Conservation (phyloP, 129 eudicot species). For the Rutidosis leptorrhynchoides region DNA sequence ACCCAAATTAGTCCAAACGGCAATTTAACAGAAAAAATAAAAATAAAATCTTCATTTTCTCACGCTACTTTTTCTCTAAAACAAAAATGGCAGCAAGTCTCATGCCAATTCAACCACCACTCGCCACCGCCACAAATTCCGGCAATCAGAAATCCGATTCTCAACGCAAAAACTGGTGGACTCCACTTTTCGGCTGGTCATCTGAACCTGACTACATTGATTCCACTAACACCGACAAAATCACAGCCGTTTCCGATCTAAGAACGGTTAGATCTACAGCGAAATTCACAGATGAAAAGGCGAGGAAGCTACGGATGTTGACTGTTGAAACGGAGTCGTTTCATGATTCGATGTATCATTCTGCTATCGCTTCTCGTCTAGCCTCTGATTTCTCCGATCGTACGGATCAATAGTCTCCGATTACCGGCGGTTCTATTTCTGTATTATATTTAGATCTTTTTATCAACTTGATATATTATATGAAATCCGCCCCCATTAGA, state of each 20-base stretch:
- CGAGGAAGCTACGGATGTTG: slow-evolving; percentile 65
- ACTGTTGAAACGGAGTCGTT: slow-evolving; percentile 43
- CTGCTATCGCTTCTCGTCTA: slow-evolving; percentile 81
- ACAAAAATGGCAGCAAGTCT: slow-evolving; percentile 44
- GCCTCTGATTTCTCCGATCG: slow-evolving; percentile 64
- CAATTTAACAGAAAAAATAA: background rate
- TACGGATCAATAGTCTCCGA: slow-evolving; percentile 23
- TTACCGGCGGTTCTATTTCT: slow-evolving; percentile 17
- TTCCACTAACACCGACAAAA: slow-evolving; percentile 10
- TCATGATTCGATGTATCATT: slow-evolving; percentile 86
- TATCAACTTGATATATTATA: too few species aligned
- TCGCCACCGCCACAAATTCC: slow-evolving; percentile 14
- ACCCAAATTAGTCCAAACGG: background rate
- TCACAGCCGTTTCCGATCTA: slow-evolving; percentile 28
- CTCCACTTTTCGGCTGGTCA: slow-evolving; percentile 73
- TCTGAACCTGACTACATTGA: slow-evolving; percentile 58
- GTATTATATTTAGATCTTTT: too few species aligned
- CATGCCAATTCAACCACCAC: slow-evolving; percentile 35
- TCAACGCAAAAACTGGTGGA: slow-evolving; percentile 54
- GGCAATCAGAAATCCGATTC: slow-evolving; percentile 27
- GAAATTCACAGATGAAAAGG: slow-evolving; percentile 68
- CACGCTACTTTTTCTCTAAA: slow-evolving; percentile 11
- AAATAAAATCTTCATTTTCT: background rate
- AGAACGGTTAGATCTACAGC: slow-evolving; percentile 30
- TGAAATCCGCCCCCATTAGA: too few species aligned